A percentile compares a stretch with the other conserved stretches of the same genome.
Evolutionary conservation across 169 alveolate genomes (phyloP).

Genomic region (Plasmodium cynomolgi): DNA sequence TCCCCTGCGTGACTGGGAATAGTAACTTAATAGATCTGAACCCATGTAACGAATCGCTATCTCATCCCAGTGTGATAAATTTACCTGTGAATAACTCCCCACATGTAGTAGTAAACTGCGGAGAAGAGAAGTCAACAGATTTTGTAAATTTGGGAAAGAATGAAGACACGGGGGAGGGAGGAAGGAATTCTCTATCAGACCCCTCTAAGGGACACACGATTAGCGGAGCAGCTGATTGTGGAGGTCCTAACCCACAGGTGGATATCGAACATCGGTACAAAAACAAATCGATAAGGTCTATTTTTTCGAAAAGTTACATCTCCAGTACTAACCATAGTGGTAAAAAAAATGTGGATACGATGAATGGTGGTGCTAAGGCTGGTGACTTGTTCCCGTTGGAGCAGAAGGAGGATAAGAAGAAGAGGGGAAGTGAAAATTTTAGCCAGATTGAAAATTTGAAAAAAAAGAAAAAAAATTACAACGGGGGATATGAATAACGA

Average conservation of each 20-base stretch:
- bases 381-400: constrained; percentile 21
- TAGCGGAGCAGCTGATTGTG: not conserved
- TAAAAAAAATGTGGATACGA: not conserved
- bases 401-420: constrained; percentile 41
- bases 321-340: not conserved
- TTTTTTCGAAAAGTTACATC: constrained; percentile 8
- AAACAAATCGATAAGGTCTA: not conserved
- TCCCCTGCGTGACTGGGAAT: not conserved
- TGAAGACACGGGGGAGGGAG: not conserved
- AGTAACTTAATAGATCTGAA: not conserved
- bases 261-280: not conserved
- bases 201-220: not conserved
- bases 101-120: not conserved
- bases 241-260: not conserved
- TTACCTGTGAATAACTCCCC: not conserved
- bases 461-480: not conserved
- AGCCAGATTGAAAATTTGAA: constrained; percentile 4
- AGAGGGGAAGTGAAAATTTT: constrained; percentile 3
- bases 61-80: not conserved
- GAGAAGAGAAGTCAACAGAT: not conserved
- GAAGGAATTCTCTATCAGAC: not conserved
- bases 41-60: not conserved
- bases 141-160: not conserved
- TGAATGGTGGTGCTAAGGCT: not conserved
- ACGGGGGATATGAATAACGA: not conserved